Percentiles rank a stretch among this genome's conserved stretches.
Conservation (phyloP, 192 early-diverging fungal species). For the Gryganskiella cystojenkinii region DNA sequence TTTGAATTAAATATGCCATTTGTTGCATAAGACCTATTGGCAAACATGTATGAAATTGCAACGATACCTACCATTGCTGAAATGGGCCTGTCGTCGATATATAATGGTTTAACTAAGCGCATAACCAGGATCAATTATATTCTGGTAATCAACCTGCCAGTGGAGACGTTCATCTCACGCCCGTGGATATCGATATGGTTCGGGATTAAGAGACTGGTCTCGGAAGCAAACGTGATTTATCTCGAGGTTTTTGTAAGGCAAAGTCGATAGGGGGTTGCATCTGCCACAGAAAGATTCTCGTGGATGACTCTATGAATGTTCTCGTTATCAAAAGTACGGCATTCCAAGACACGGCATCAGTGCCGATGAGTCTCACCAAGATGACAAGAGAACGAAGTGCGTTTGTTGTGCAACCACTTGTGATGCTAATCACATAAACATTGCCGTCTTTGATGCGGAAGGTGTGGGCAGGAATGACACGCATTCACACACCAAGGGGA, state of each 20-base stretch:
- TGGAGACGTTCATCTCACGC: slow-evolving; percentile 50
- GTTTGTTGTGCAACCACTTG: slow-evolving; percentile 50
- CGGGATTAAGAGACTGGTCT: slow-evolving; percentile 43
- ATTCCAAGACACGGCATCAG: slow-evolving; percentile 57
- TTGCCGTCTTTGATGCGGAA: slow-evolving; percentile 56
- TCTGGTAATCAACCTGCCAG: slow-evolving; percentile 40
- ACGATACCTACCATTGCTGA: too few species aligned
- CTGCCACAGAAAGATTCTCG: slow-evolving; percentile 37
- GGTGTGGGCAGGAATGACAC: slow-evolving; percentile 49
- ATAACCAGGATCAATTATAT: too few species aligned
- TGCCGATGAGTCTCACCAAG: slow-evolving; percentile 56
- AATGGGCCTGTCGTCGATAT: too few species aligned
- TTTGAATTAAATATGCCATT: too few species aligned
- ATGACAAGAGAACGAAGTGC: slow-evolving; percentile 56
- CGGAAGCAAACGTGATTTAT: slow-evolving; percentile 40
- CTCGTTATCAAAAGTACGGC: slow-evolving; percentile 53
- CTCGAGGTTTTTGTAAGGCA: slow-evolving; percentile 51
- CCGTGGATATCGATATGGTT: slow-evolving; percentile 49
- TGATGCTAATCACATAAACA: slow-evolving; percentile 59
- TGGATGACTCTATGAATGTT: slow-evolving; percentile 43
- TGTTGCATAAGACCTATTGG: too few species aligned
- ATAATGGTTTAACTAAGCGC: too few species aligned
- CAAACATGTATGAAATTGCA: too few species aligned
- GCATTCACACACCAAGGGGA: slow-evolving; percentile 53
- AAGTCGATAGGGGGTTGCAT: slow-evolving; percentile 52